Conservation (phyloP, 2,329 filamentous ascomycete genomes). For the Cyclaneusma minus region DNA sequence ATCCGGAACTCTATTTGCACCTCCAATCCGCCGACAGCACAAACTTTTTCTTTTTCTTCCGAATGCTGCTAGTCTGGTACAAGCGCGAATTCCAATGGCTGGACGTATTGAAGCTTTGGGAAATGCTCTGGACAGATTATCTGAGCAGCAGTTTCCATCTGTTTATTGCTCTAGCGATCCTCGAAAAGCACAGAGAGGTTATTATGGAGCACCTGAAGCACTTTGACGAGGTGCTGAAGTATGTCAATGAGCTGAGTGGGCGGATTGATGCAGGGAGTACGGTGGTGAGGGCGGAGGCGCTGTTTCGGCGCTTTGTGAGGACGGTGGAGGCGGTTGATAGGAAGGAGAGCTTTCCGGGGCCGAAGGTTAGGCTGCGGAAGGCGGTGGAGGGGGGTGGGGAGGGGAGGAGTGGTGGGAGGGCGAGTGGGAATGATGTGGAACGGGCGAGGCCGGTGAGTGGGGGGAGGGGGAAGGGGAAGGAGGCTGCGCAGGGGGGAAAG, state of each 20-base stretch:
- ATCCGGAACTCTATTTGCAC: slow-evolving; percentile 84
- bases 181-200: slow-evolving; percentile 91
- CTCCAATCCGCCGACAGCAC: slow-evolving; percentile 83
- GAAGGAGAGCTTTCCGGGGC: slow-evolving; percentile 67
- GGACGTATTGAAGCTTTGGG: slow-evolving; percentile 81
- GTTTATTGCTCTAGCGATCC: slow-evolving; percentile 82
- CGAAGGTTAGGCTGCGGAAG: slow-evolving; percentile 19
- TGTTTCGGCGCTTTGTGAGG: slow-evolving; percentile 78
- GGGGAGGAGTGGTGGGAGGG: slow-evolving; percentile 12
- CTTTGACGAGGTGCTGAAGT: slow-evolving; percentile 96
- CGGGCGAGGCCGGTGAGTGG: not conserved
- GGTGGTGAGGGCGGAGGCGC: slow-evolving; percentile 70
- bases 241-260: slow-evolving; percentile 89
- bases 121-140: slow-evolving; percentile 87
- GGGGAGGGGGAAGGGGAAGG: slow-evolving; percentile 6
- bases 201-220: slow-evolving; percentile 90
- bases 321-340: slow-evolving; percentile 87
- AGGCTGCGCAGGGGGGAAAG: slow-evolving; percentile 11
- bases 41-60: slow-evolving; percentile 99
- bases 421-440: slow-evolving; percentile 3
- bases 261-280: slow-evolving; percentile 84
- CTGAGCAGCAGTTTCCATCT: slow-evolving; percentile 81
- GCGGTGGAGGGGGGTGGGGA: slow-evolving; percentile 11
- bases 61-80: slow-evolving; percentile 97
- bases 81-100: slow-evolving; percentile 91